phyloP scores from a whole-genome alignment of 75 land plant genomes.

The Pinus tabuliformis region DNA sequence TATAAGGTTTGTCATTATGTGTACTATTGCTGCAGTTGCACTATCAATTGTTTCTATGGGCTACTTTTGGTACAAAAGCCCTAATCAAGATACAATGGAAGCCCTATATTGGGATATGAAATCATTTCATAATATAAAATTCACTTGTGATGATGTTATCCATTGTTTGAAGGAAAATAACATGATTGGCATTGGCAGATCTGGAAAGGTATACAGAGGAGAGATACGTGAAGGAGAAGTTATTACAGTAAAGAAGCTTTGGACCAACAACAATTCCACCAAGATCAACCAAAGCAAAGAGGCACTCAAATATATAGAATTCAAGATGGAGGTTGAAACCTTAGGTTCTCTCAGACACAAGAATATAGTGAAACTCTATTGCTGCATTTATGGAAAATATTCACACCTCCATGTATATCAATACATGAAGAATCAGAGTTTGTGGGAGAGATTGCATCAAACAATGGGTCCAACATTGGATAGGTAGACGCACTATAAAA shows the following conservation, averaged over 20 bases:
- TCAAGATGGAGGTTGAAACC: slow-evolving; percentile 71
- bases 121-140: slow-evolving; percentile 56
- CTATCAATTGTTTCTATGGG: not conserved
- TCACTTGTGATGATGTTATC: slow-evolving; percentile 53
- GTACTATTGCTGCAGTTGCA: not conserved
- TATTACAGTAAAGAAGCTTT: slow-evolving; percentile 91
- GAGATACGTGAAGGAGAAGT: slow-evolving; percentile 50
- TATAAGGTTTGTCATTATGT: not conserved
- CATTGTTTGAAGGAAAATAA: slow-evolving; percentile 63
- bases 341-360: slow-evolving; percentile 77
- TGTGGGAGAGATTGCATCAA: slow-evolving; percentile 1
- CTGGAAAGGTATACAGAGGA: slow-evolving; percentile 82
- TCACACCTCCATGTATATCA: slow-evolving; percentile 71
- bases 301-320: slow-evolving; percentile 24
- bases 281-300: not conserved
- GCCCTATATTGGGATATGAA: slow-evolving; percentile 46
- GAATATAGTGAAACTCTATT: slow-evolving; percentile 78
- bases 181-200: slow-evolving; percentile 78
- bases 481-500: slow-evolving; percentile 51
- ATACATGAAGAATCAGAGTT: slow-evolving; percentile 64
- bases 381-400: slow-evolving; percentile 59
- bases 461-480: not conserved
- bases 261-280: slow-evolving; percentile 31
- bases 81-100: not conserved
- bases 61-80: not conserved